phyloP scores from a whole-genome alignment of 257 asterid species.

The Solanum rostratum region DNA sequence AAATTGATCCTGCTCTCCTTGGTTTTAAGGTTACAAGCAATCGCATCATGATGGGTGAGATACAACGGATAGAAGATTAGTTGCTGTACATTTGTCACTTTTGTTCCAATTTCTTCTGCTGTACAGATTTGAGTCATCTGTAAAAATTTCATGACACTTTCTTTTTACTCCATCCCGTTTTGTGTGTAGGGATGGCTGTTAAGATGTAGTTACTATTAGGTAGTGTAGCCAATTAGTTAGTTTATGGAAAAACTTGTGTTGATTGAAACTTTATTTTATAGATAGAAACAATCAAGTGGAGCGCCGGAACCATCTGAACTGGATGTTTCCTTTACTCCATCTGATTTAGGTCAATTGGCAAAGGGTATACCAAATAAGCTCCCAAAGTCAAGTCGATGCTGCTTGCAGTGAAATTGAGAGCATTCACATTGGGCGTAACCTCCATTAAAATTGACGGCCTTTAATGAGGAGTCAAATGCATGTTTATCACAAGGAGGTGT shows the following conservation, averaged over 20 bases:
- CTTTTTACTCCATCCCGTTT: not conserved
- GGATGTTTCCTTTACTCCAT: not conserved
- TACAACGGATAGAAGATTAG: constrained; percentile 82
- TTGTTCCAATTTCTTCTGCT: not conserved
- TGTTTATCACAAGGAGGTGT: too few species aligned
- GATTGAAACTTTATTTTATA: not conserved
- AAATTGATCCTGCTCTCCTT: constrained; percentile 93
- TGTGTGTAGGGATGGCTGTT: not conserved
- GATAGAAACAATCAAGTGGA: not conserved
- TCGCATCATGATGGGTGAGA: constrained; percentile 98
- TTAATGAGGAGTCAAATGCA: too few species aligned
- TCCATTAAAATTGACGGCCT: too few species aligned
- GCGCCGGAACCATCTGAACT: not conserved
- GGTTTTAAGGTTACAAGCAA: constrained; percentile 97
- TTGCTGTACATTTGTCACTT: not conserved
- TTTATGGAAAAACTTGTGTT: not conserved
- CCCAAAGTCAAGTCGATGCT: not conserved
- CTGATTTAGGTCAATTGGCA: not conserved
- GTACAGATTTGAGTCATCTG: not conserved
- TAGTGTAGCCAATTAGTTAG: not conserved
- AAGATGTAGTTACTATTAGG: not conserved
- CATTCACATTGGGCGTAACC: too few species aligned
- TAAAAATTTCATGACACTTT: not conserved
- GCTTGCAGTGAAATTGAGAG: too few species aligned
- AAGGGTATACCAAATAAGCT: not conserved